Base-by-base conservation (phyloP, 148 eudicot species). In the Vaccinium darrowii region DNA sequence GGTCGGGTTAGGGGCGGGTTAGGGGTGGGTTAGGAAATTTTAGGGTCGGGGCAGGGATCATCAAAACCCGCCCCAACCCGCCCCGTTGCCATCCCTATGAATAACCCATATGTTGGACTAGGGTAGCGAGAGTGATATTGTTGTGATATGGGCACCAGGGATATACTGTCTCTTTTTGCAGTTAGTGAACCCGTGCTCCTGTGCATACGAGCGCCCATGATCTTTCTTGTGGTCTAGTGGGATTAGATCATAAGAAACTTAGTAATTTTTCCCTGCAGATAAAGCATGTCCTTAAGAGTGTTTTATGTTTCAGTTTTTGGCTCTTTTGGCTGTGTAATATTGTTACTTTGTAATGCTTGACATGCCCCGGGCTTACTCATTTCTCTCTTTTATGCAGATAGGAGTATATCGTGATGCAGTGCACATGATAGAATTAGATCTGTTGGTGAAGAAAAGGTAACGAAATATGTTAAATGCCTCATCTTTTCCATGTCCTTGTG, bases 401-500 rank as follows among this genome's bases (percentile, higher is more conserved):
- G 87, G 88, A 84, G 89, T 83, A 10, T 89, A 87, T 76, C 71
- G 63, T 78, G 85, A 85, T 19, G 82, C 87, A 49, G 79, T 89
- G 47, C 87, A 52, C 51, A 87, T 89, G 91, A 23, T 83, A 49
- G 91, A 87, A 82, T 58, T 89, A 60, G 86, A 87, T 84, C 56
- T 87, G 84, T 87, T 89, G 43, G 62, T 87, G 69, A 87, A 85
- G 84, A 84, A 87, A 79, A 82, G 88, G 90, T 89, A 49, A 25
- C 13, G 9, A 74, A 23, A 53, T 78, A 27, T 47, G 12, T 39
- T 8, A 10, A 60, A 12, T 0, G 25, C 73, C 39, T 36, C 27
- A 15, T 10, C 6, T 30, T 2, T 21, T 58, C 60, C 47, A n/a
- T 80, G 39, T 51, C 25, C 54, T 60, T 80, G 1, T 9, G 82